These are phyloP conservation scores for Plasmodium gaboni DNA, from an alignment of 169 alveolate species.

Conservation along the genomic window DNA sequence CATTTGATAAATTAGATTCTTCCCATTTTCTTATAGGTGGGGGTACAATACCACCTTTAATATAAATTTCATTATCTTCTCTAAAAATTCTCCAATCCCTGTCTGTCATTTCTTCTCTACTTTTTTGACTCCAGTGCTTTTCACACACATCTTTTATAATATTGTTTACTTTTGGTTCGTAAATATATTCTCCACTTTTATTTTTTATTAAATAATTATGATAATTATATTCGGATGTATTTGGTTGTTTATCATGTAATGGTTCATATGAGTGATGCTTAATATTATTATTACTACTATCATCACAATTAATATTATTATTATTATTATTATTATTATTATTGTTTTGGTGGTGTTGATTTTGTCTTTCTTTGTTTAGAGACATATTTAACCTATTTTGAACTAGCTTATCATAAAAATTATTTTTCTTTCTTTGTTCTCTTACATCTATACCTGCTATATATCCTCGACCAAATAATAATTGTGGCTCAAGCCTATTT, in stretches of 20 bases:
- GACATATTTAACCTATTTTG: constrained; percentile 77
- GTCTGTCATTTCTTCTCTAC: constrained; percentile 91
- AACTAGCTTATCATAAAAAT: constrained; percentile 87
- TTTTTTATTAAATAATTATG: constrained; percentile 21
- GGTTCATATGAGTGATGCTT: background rate
- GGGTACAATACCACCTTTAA: constrained; percentile 93
- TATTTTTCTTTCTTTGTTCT: constrained; percentile 87
- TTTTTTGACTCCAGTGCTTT: constrained; percentile 93
- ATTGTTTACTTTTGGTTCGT: constrained; percentile 65
- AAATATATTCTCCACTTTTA: constrained; percentile 43
- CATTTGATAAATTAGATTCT: constrained; percentile 88
- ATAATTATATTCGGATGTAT: constrained; percentile 5
- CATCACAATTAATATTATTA: background rate
- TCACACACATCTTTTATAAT: constrained; percentile 60
- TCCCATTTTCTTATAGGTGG: constrained; percentile 95
- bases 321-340: background rate
- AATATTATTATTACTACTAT: no score
- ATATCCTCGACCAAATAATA: constrained; percentile 93
- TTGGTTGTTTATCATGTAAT: constrained; percentile 16
- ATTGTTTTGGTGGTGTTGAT: constrained; percentile 1
- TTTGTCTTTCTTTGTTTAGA: constrained; percentile 16
- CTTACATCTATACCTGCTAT: constrained; percentile 88
- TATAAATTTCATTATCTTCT: constrained; percentile 94
- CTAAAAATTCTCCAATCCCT: constrained; percentile 97
- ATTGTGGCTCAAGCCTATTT: constrained; percentile 90